These are phyloP conservation scores for Gaertneriomyces semiglobifer DNA, from an alignment of 192 early-diverging fungal genomes.

Conservation along the genomic window DNA sequence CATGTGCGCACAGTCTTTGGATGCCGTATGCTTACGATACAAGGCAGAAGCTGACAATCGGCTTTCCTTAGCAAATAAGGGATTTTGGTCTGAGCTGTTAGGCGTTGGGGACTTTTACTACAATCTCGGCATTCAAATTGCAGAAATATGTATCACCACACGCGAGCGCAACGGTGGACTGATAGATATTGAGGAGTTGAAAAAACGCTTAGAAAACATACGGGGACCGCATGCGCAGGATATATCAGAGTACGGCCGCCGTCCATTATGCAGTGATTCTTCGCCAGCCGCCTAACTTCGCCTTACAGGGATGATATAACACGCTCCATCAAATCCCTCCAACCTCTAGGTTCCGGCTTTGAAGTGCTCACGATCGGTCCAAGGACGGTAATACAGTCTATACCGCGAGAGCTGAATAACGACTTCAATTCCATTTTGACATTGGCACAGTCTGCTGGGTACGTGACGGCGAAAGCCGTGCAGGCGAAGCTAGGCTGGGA, in stretches of 20 bases:
- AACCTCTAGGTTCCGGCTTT: conserved; percentile 89
- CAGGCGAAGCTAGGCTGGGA: conserved; percentile 54
- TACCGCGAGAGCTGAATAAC: conserved; percentile 82
- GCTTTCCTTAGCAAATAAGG: conserved; percentile 72
- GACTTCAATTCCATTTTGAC: conserved; percentile 71
- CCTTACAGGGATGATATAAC: conserved; percentile 76
- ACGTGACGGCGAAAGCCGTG: conserved; percentile 42
- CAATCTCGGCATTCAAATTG: conserved; percentile 90
- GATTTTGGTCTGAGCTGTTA: conserved; percentile 90
- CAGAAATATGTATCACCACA: conserved; percentile 84
- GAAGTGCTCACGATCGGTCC: conserved; percentile 75
- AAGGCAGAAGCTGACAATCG: background rate
- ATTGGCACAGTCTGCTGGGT: conserved; percentile 61
- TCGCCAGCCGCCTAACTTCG: background rate
- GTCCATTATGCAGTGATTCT: background rate
- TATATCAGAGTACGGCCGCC: conserved; percentile 45
- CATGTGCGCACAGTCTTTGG: conserved; percentile 50
- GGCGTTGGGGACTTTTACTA: conserved; percentile 98
- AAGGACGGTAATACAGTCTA: conserved; percentile 79
- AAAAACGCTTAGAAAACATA: conserved; percentile 62
- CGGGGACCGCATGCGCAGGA: conserved; percentile 55
- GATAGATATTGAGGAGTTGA: conserved; percentile 80
- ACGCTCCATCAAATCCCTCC: conserved; percentile 78
- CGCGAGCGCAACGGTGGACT: conserved; percentile 84
- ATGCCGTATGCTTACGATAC: too few species aligned